Base-by-base conservation (phyloP, 148 eudicot genomes). In the Simmondsia chinensis region DNA sequence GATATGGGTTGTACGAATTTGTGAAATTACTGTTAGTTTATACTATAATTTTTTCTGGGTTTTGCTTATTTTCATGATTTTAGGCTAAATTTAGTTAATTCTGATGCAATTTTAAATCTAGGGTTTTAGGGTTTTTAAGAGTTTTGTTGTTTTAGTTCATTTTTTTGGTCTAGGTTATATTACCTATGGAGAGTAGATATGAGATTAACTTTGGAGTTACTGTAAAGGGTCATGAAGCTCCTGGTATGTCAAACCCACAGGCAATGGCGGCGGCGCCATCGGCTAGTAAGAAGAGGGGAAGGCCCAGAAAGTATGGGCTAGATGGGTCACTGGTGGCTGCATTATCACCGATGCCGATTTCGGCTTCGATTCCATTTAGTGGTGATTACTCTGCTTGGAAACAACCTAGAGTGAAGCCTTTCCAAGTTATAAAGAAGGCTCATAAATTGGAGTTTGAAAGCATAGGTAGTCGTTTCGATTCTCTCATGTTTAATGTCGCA, bases 291-390 rank as follows among this genome's bases (percentile, higher is more conserved):
- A 88, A 68, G 57, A 83, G 87, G 63, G 97, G 94, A 9, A 77
- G 94, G 64, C 97, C 94, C 21, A 80, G 94, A 53, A 88, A 83
- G 59, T 83, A 84, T 60, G 84, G 77, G 14, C 68, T 69, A 23
- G 91, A 78, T 53, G 97, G 95, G 9, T 34, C 72, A 25, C 54
- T n/a, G n/a, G n/a, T n/a, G n/a, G n/a, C n/a, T n/a, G n/a, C 97
- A 21, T 58, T 89, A 60, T 84, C 93, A 5, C 97, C 95, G n/a
- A 77, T 78, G 91, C 95, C 95, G 4, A 89, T 89, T 43, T 89
- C 97, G 5, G 87, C 97, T 45, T 89, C 97, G 6, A 84, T 84
- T 56, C 97, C 97, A 20, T 68, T 89, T 17, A 45, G 79, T 13
- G 87, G n/a, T n/a, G n/a, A n/a, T n/a, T n/a, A n/a, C n/a, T n/a